Base-by-base conservation (phyloP, 2,329 filamentous ascomycete genomes). In the Hypomyces perniciosus region DNA sequence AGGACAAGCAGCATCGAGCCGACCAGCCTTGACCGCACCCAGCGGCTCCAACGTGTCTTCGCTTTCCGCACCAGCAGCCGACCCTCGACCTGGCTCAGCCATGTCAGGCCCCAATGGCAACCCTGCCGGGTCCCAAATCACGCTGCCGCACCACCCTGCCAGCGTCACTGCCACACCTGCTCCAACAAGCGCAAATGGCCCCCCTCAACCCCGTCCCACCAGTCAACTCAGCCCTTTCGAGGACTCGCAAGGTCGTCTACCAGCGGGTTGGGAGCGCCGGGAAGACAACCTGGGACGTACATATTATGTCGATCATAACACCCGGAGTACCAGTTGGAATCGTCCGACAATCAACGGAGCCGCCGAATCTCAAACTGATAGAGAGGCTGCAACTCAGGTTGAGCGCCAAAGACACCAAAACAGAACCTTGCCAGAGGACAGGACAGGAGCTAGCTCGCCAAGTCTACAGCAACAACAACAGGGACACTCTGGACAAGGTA, bases 301-400 rank as follows among this genome's bases (percentile, higher is more conserved):
- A 26, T 99, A 99, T 67, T 99, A 97, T 66, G 93, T 99, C 47
- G 93, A 99, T 64, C 93, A 97, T 68, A 97, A 97, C 68, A 96
- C 91, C 6, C 80, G 93, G 61, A 92, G 93, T 50, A 99, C 93
- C 1, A 97, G 92, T 60, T 99, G 93, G 93, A 92, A 88, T 60
- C 79, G 93, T 53, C 93, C 93, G 6, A 87, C 89, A 37, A 84
- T 84, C 54, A 86, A 85, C 62, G 91, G 85, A 54, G 84, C 86
- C 42, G 83, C 83, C 44, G 85, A 91, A 55, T 60, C 63, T 38
- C 82, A 90, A 54, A 85, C 77, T 57, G 87, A 90, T 59, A 80
- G 92, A 67, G 91, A 96, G 65, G 89, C 90, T 28, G 90, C 91
- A 56, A 96, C 92, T 38, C 89, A 96, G 65, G 85, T 93, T 45